Evolutionary conservation across 495 filamentous ascomycete genomes (phyloP).

Genomic region (Letharia columbiana): DNA sequence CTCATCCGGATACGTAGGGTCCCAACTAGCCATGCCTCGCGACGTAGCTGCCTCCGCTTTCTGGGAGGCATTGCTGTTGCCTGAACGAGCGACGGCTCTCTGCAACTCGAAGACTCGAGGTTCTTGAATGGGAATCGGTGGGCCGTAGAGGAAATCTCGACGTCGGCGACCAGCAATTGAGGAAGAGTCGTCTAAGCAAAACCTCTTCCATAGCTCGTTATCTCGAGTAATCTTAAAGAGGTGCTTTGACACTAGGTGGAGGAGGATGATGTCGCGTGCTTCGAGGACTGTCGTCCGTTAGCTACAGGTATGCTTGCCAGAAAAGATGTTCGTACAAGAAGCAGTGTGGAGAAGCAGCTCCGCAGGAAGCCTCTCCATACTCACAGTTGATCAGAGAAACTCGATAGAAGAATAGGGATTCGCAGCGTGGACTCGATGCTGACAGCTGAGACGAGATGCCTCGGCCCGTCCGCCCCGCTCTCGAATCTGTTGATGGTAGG

Average conservation of each 20-base stretch:
- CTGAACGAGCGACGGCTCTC: slow-evolving; percentile 28
- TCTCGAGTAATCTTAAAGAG: slow-evolving; percentile 65
- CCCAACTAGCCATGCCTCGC: slow-evolving; percentile 67
- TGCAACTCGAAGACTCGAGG: slow-evolving; percentile 31
- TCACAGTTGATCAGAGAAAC: not conserved
- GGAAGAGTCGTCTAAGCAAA: slow-evolving; percentile 63
- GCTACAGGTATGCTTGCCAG: slow-evolving; percentile 4
- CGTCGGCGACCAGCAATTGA: slow-evolving; percentile 43
- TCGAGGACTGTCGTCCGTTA: slow-evolving; percentile 51
- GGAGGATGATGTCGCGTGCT: slow-evolving; percentile 54
- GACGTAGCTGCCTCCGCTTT: slow-evolving; percentile 29
- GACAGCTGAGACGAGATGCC: slow-evolving; percentile 6
- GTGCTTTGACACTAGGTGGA: slow-evolving; percentile 62
- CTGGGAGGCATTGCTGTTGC: slow-evolving; percentile 19
- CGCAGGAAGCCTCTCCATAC: slow-evolving; percentile 59
- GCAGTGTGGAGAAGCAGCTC: slow-evolving; percentile 71
- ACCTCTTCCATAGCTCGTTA: slow-evolving; percentile 63
- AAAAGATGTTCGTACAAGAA: slow-evolving; percentile 47
- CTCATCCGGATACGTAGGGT: slow-evolving; percentile 62
- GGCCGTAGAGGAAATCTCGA: slow-evolving; percentile 30
- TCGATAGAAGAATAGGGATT: not conserved
- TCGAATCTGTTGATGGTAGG: not conserved
- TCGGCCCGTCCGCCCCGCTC: slow-evolving; percentile 5
- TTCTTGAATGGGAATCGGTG: slow-evolving; percentile 28
- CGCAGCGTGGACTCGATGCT: not conserved